Base-by-base conservation (phyloP, 1,284 basidiomycete species). In the Apiotrichum siamense region DNA sequence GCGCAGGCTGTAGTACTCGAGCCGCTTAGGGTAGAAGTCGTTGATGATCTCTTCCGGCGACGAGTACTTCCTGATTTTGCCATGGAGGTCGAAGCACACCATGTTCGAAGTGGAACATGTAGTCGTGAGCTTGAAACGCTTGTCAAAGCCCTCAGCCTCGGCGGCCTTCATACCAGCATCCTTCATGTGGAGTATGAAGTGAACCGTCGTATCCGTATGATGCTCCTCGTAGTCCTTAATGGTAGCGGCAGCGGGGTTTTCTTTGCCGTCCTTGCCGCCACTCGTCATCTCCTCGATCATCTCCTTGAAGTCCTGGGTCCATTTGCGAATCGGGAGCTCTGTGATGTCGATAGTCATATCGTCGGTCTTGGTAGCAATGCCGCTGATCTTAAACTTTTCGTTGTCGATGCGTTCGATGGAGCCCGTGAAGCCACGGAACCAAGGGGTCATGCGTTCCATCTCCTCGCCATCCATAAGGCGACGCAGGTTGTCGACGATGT, bases 11-110 rank as follows among this genome's bases (percentile, higher is more conserved):
- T 97, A 99, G 75, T 83, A 93, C 48, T 87, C 84, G 54, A 98
- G 76, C 20, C 96, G 84, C 58, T 86, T 77, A 38, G 89, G 86
- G 72, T 89, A 99, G 71, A 97, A 99, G 46, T 97, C 94, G 56
- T 89, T 84, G 45, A 98, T 74, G 54, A 99, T 91, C 65, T 93
- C 87, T 68, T 97, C 94, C 0, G 96, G 84, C 2, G 85, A 81
- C 20, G 81, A 76, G 73, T 97, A 98, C 76, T 86, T 96, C 76
- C 86, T 91, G 77, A 99, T 97, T 78, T 96, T 97, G 65, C 90
- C 87, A 26, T 94, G 86, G 58, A 89, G 82, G 73, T 97, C 93
- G 73, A 99, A 99, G 73, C 90, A 91, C 10, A 98, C 97, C 96
- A 99, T 97, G 77, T 99, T 99, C 69, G 81, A 81, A 10, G 91